Evolutionary conservation across 345 rosid species (phyloP), one percentile per base, ranked within the genome.

Genomic region (Eucalyptus regnans): DNA sequence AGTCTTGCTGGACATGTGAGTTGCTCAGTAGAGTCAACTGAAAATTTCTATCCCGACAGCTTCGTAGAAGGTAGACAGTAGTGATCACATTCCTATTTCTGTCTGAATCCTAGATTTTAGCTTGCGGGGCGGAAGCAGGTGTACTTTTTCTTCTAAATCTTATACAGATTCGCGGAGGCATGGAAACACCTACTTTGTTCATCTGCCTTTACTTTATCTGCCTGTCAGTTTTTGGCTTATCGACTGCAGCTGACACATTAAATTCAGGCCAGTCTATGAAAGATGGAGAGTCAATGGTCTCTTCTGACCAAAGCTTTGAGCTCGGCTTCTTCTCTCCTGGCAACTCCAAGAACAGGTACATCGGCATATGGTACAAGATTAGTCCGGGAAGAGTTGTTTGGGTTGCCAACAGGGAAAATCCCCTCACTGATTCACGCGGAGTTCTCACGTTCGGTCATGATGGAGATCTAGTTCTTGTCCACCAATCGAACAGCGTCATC

Each of bases 351-450:
- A 91, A 87, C 4, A 89, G 89, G 86, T 92, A 92, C 44, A 15
- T 93, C 25, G 95, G 94, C 66, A 92, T 94, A 23, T 90, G 94
- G 93, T 91, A 89, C 88, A 90, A 90, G 87, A 86, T 89, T 33
- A 41, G 89, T 14, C 41, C 16, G 1, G 87, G 13, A 86, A 76
- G 62, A 6, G 87, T 91, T 23, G 94, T 92, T 20, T 93, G 94
- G 94, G 92, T 94, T 11, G 93, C 95, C n/a, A 93, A 94, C 37
- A 91, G 92, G 88, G 91, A 90, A n/a, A 29, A 43, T 29, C 92
- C 94, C 8, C 76, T 93, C 11, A n/a, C 86, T 9, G 60, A 88
- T 23, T 79, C 90, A 23, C 44, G 91, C 7, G 93, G 71, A 10
- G 88, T 8, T 14, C 86, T 93, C 84, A 86, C 81, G 37, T 90